phyloP scores from a whole-genome alignment of 177 flowering plant species.

The Vitis hybrid region DNA sequence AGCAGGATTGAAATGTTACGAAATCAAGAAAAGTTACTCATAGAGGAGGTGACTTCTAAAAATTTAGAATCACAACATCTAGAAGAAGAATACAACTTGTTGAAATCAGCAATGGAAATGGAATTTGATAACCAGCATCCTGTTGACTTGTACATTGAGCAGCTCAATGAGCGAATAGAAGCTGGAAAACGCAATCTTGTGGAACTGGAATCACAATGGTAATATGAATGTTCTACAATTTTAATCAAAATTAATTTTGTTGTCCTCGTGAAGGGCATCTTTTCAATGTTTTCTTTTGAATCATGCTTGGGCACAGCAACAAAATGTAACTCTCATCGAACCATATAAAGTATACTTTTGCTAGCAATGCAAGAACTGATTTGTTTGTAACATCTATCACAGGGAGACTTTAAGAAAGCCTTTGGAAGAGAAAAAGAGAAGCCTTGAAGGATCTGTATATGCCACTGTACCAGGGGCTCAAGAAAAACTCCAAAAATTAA shows the following conservation, averaged over 20 bases:
- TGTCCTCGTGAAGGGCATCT: neutral
- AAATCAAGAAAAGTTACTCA: constrained; percentile 30
- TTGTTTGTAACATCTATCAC: neutral
- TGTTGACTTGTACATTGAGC: constrained; percentile 34
- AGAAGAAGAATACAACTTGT: constrained; percentile 41
- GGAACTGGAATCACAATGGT: constrained; percentile 52
- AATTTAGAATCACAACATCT: constrained; percentile 32
- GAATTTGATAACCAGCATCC: constrained; percentile 47
- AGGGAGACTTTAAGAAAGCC: constrained; percentile 41
- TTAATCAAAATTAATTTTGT: neutral
- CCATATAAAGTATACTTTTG: neutral
- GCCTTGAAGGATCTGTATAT: constrained; percentile 35
- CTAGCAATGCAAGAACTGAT: too few relatives aligned
- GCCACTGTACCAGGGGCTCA: constrained; percentile 30
- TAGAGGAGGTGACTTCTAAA: constrained; percentile 23
- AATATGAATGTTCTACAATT: neutral
- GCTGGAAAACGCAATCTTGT: constrained; percentile 32
- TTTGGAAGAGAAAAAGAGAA: constrained; percentile 50
- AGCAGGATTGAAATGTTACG: constrained; percentile 17
- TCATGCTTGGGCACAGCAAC: neutral
- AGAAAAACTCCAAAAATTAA: constrained; percentile 45
- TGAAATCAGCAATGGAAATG: constrained; percentile 50
- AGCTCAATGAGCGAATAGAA: constrained; percentile 39
- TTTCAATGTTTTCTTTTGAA: neutral
- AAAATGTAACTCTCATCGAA: neutral